Base-by-base conservation (phyloP, 768 basidiomycete species). In the Xanthoconium purpureum region DNA sequence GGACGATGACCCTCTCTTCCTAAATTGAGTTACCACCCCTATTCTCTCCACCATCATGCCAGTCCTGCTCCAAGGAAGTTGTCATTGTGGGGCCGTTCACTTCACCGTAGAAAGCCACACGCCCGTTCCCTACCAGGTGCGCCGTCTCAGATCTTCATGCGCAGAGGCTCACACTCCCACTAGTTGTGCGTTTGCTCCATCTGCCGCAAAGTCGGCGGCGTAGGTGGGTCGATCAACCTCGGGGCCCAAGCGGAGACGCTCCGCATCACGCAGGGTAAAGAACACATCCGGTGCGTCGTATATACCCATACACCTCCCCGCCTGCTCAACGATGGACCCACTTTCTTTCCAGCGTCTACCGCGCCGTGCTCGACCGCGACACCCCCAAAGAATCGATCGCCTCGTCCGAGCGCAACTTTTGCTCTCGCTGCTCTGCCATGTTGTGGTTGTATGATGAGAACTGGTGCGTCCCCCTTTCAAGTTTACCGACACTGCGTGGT, bases 121-220 rank as follows among this genome's bases (percentile, higher is more conserved):
- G 0, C 75, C 84, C 3, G 76, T 85, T 6, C 85, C 85, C 8
- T 88, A 85, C 64, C 84, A 85, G 74, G 84, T 83, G 12, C 30
- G 56, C 37, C 36, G 20, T 42, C 43, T 35, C 32, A 11, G 17
- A 17, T 14, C 14, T 15, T 30, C 6, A 8, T 35, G 33, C 12
- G 24, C 3, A 13, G 20, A 37, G 11, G 18, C 38, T 39, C 28
- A 50, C 38, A 3, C 15, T 18, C 2, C 10, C 7, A 9, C 4
- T 24, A 53, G 81, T 66, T 87, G 33, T 88, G 86, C 61, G 52
- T 83, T 6, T 88, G 86, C 65, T 86, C 84, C 36, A 86, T 87
- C 58, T 88, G 86, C 63, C 81, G 86, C 55, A 88, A 88, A 67
- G 83, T 85, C 11, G 85, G 85, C 38, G 86, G 86, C 14, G 72